A percentile compares a stretch with the other conserved stretches of the same genome.
These are phyloP conservation scores for Fraxinus nigra DNA, from an alignment of 305 asterid species.

Conservation along the genomic window DNA sequence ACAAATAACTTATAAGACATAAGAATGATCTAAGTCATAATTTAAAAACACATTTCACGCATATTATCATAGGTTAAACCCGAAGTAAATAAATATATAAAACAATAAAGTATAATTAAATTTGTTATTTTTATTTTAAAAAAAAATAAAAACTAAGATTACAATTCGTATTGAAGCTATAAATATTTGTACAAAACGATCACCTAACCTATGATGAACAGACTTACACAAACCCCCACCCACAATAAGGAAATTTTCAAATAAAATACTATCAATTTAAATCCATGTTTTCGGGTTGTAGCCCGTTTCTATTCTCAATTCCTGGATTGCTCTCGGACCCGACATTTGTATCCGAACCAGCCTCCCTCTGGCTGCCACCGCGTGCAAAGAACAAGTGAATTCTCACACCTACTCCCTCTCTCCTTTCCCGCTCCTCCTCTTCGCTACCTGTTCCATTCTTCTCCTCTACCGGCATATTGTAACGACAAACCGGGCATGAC, in stretches of 20 bases:
- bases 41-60: too few relatives aligned
- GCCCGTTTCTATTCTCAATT: conserved; percentile 7
- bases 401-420: conserved; percentile 23
- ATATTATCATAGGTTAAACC: too few relatives aligned
- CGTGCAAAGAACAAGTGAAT: conserved; percentile 27
- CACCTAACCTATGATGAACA: background rate
- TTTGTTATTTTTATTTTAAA: too few relatives aligned
- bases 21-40: too few relatives aligned
- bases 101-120: too few relatives aligned
- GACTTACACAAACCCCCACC: background rate
- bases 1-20: too few relatives aligned
- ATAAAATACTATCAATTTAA: conserved; percentile 14
- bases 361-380: background rate
- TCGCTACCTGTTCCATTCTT: background rate
- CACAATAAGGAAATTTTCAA: background rate
- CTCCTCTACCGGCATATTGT: conserved; percentile 44
- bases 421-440: background rate
- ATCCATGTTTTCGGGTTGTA: conserved; percentile 27
- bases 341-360: conserved; percentile 10
- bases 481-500: conserved; percentile 61
- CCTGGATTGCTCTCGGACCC: background rate
- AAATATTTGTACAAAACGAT: background rate
- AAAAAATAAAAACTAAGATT: too few relatives aligned
- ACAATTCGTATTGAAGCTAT: too few relatives aligned
- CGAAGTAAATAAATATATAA: too few relatives aligned